Base-by-base conservation (phyloP, 2,329 filamentous ascomycete species). In the Stemphylium beticola region DNA sequence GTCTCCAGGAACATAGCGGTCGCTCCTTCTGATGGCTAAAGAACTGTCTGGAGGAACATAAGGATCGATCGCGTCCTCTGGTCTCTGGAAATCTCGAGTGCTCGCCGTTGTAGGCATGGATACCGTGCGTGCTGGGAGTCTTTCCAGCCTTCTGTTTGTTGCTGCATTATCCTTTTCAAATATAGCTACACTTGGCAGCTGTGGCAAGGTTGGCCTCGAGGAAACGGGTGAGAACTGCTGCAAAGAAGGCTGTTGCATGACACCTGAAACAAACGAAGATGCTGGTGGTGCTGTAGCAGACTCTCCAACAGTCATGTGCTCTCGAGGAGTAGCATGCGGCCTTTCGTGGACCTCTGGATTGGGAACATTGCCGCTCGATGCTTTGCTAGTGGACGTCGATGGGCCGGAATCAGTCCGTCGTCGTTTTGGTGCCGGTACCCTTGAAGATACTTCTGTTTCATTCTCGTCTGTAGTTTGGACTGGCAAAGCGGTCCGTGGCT, bases 391-490 rank as follows among this genome's bases (percentile, higher is more conserved):
- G 7, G 20, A 10, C 9, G 15, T 20, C 18, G 17, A 14, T 29
- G 43, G 33, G 14, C 15, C 44, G 6, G 42, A 40, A 24, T 53
- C 57, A 20, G 49, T 60, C 37, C 66, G 62, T 39, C 48, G 55
- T 51, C 67, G 52, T 43, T 71, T 69, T 12, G 36, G 43, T 17
- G 50, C 15, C 17, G 50, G 22, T 15, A 44, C 12, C 11, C 31
- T 31, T 20, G 53, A 9, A 9, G 17, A 10, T 34, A 10, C 17
- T n/a, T 50, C 31, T 20, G 59, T 31, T 20, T 38, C 44, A 22
- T 34, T 39, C 3, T 46, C 39, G 14, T 43, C 44, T 14, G 48
- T 36, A 34, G 24, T 59, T 24, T 29, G n/a, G 24, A 9, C 7
- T 7, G 38, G 17, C 1, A 15, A 41, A 15, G 20, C 15, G 11